A percentile compares a stretch with the other conserved stretches of the same genome.
These are phyloP conservation scores for Forsythia viridissima DNA, from an alignment of 257 asterid species.

Conservation along the genomic window DNA sequence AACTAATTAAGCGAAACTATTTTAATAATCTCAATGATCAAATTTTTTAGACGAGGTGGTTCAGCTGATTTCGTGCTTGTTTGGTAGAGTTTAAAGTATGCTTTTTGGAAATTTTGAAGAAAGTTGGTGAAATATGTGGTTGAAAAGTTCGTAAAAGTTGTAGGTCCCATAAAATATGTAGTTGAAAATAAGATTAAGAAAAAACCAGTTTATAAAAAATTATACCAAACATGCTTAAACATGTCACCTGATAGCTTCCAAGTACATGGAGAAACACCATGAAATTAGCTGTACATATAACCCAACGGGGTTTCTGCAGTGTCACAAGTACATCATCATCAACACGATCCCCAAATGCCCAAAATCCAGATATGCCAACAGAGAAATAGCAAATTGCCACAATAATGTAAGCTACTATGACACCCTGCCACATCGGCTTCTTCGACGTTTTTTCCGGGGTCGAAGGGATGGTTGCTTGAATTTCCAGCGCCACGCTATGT, in stretches of 20 bases:
- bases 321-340: slow-evolving; percentile 44
- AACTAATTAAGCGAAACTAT: too few species aligned
- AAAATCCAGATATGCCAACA: slow-evolving; percentile 43
- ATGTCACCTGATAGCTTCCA: slow-evolving; percentile 50
- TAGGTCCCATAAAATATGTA: too few species aligned
- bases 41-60: too few species aligned
- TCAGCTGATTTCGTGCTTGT: too few species aligned
- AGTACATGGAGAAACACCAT: slow-evolving; percentile 53
- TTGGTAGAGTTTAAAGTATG: too few species aligned
- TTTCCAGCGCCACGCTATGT: slow-evolving; percentile 46
- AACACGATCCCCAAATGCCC: slow-evolving; percentile 45
- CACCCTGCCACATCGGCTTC: slow-evolving; percentile 46
- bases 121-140: neutral
- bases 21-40: too few species aligned
- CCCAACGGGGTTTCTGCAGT: slow-evolving; percentile 42
- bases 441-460: slow-evolving; percentile 40
- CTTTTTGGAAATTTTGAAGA: too few species aligned
- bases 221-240: too few species aligned
- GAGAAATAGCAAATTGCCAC: slow-evolving; percentile 51
- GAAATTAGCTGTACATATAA: slow-evolving; percentile 38
- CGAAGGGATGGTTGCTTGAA: slow-evolving; percentile 58
- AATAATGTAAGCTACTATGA: slow-evolving; percentile 35
- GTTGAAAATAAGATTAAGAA: too few species aligned
- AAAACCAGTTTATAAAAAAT: too few species aligned
- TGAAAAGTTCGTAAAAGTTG: too few species aligned